Evolutionary conservation across 257 asterid species (phyloP), one percentile per base, ranked within the genome.

Genomic region (Linderniella brevidens): DNA sequence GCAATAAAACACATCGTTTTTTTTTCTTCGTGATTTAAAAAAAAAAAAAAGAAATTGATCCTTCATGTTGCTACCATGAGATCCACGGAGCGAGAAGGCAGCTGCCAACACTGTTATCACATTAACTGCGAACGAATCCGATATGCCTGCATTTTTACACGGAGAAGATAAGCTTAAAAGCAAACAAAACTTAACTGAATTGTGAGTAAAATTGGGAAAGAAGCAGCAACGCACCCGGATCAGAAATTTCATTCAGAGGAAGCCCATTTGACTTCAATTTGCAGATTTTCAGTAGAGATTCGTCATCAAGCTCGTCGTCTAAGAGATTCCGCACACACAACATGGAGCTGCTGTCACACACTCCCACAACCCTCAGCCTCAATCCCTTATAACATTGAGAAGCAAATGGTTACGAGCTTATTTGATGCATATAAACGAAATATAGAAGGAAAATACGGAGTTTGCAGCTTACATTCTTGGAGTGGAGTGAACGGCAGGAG

Each of bases 271-370:
- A 84, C 68, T 88, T 84, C 48, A 65, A 46, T 59, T 69, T 16
- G 67, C 94, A 84, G 57, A 75, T 60, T 58, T 72, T 62, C 59
- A 57, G 58, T 58, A 88, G 58, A 46, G 72, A 69, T 5, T 65
- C 72, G 68, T 88, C 98, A 53, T 57, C 72, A 11, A 88, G 68
- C 65, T 83, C 93, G 47, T 62, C 61, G 19, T 65, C 58, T 13
- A 57, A 60, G 46, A 79, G 69, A 68, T 84, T 78, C 1, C 73
- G 56, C n/a, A 68, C 67, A 46, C 60, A 67, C 57, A 78, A 68
- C 74, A 88, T 67, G 37, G 72, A 65, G 64, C 68, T 72, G 68
- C 95, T 80, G 56, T 88, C 98, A 58, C 92, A 78, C 54, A 84
- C 82, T 56, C 94, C 95, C 51, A 84, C 72, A 58, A 84, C 82